Evolutionary conservation across 2,329 filamentous ascomycete genomes (phyloP).

Genomic region (Colletotrichum viniferum): DNA sequence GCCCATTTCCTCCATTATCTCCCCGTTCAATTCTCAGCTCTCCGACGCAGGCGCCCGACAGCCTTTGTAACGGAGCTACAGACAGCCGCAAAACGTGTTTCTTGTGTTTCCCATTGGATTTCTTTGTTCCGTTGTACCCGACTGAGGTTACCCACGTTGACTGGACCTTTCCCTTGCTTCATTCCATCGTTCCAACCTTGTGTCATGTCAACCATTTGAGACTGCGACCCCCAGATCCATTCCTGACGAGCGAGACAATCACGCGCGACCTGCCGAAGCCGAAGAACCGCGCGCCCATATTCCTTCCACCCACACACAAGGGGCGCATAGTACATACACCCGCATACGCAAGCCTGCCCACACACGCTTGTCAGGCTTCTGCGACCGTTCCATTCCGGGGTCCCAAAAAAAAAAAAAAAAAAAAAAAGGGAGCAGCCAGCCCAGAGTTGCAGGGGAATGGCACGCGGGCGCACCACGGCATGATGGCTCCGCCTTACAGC

Average conservation of each 20-base stretch:
- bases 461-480: constrained; percentile 21
- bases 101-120: background rate
- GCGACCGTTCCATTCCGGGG: constrained; percentile 13
- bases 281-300: background rate
- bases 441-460: constrained; percentile 28
- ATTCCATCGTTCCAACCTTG: background rate
- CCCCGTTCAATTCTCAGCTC: background rate
- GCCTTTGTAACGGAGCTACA: background rate
- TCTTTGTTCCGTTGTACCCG: background rate
- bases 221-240: background rate
- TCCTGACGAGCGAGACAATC: constrained; percentile 7
- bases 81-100: background rate
- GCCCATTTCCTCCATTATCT: background rate
- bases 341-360: constrained; percentile 6
- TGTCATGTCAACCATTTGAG: background rate
- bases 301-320: background rate
- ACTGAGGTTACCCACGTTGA: background rate
- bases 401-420: constrained; percentile 4
- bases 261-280: constrained; percentile 2
- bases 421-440: constrained; percentile 1
- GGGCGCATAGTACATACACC: background rate
- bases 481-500: constrained; percentile 42
- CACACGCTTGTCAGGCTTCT: background rate
- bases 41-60: constrained; percentile 4
- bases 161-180: background rate